Evolutionary conservation across 176 grass and related monocot genomes (phyloP).

Genomic region (Carex cristatella): DNA sequence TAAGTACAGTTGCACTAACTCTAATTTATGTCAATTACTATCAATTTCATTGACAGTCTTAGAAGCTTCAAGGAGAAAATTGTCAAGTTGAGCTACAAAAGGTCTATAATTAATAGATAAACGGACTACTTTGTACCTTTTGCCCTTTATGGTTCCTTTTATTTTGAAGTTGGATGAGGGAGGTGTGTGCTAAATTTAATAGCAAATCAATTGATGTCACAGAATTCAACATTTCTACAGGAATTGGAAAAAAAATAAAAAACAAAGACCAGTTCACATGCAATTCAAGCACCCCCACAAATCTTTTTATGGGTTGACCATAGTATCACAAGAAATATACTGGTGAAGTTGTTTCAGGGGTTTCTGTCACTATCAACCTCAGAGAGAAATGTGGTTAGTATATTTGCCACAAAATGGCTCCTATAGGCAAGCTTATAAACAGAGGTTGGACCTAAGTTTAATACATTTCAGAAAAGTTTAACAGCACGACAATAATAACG

Average conservation of each 20-base stretch:
- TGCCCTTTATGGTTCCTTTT: background rate
- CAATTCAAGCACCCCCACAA: background rate
- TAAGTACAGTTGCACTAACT: background rate
- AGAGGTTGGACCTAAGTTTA: conserved; percentile 11
- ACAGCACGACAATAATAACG: conserved; percentile 1
- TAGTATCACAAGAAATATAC: conserved; percentile 55
- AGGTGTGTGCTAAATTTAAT: background rate
- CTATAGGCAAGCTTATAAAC: conserved; percentile 33
- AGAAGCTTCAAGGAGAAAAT: background rate
- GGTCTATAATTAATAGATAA: background rate
- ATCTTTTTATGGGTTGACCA: conserved; percentile 17
- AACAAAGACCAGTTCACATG: background rate
- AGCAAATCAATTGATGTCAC: background rate
- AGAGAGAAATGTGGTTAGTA: conserved; percentile 3
- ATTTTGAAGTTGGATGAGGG: background rate
- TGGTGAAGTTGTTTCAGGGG: conserved; percentile 31
- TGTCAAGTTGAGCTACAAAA: background rate
- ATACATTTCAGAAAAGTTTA: background rate
- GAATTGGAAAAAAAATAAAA: background rate
- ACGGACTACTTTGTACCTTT: background rate
- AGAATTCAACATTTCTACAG: no score
- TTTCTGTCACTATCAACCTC: conserved; percentile 24
- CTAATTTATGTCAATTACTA: background rate
- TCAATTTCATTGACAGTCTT: background rate
- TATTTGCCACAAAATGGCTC: conserved; percentile 28